Evolutionary conservation across 305 asterid species (phyloP), one percentile per base, ranked within the genome.

Genomic region (Stenogyne calaminthoides): DNA sequence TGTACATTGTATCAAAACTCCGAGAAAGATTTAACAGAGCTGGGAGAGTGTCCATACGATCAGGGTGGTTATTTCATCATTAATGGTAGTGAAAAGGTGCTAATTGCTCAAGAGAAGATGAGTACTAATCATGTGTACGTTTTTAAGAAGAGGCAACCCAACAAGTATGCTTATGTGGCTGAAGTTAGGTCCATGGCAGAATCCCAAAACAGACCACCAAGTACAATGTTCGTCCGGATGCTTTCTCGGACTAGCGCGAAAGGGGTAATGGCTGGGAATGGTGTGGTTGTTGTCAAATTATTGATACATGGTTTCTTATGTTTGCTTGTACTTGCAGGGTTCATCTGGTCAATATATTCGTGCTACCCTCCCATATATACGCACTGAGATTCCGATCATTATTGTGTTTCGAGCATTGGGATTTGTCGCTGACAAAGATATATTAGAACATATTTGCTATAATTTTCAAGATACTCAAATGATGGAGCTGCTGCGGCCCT

Each of bases 31-130:
- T 84, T 95, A 78, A 92, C 99, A 15, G 99, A 95, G 88, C 89
- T 95, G 65, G 99, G 99, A 78, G 99, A 95, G 86, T 95, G 99
- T 77, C 98, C 98, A 9, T 89, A 78, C 14, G 99, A 95, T 73
- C 99, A 95, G 82, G 99, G 99, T 37, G 99, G 99, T 52, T 95
- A 95, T 77, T 95, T 95, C 76, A 87, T 95, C 66, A 90, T 95
- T 49, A 95, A 95, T 39, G 99, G 99, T 61, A 92, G 99, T 89
- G 99, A 95, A 67, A 95, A 95, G 85, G 99, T 95, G 49, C 82
- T 95, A 44, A 92, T 95, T 81, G 99, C 99, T 72, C 99, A 95
- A 87, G 99, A 95, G 87, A 95, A 95, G 86, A 95, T 95, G 99
- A 95, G 98, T 81, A 95, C 99, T 22, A 95, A 95, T 82, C 99